These are phyloP conservation scores for Neurospora sp. DNA, from an alignment of 495 filamentous ascomycete genomes.

Conservation along the genomic window DNA sequence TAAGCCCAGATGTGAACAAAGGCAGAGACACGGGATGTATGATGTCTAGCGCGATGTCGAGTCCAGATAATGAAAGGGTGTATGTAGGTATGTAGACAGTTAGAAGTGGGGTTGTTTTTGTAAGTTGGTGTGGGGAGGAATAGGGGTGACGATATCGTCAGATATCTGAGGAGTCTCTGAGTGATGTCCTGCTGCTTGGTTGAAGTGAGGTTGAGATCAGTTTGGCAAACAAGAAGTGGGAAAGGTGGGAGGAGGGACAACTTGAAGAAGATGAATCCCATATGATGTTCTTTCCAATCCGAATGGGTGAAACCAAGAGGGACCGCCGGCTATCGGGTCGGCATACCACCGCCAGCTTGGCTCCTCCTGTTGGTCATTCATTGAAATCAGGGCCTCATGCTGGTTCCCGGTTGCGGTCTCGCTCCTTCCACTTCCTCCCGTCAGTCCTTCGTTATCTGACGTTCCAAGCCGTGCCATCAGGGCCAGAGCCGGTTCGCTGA, in stretches of 20 bases:
- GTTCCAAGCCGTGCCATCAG: neutral
- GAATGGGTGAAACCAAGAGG: neutral
- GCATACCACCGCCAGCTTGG: neutral
- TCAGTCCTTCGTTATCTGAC: slow-evolving; percentile 36
- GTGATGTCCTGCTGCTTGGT: neutral
- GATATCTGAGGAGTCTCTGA: neutral
- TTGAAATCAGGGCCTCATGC: neutral
- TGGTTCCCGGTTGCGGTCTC: neutral
- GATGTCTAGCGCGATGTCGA: neutral
- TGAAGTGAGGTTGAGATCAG: neutral
- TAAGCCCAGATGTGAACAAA: neutral
- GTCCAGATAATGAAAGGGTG: neutral
- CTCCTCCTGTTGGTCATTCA: neutral
- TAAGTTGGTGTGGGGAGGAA: neutral
- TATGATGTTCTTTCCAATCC: neutral
- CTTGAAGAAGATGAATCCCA: neutral
- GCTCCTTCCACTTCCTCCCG: slow-evolving; percentile 15
- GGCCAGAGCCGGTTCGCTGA: neutral
- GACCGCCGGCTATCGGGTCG: neutral
- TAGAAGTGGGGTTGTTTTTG: neutral
- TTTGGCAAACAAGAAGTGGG: neutral
- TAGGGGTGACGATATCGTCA: neutral
- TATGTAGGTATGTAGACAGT: neutral
- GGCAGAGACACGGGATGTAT: neutral
- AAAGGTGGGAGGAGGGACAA: neutral